A percentile compares a stretch with the other conserved stretches of the same genome.
phyloP scores from a whole-genome alignment of 2,329 filamentous ascomycete genomes.

The Neurospora crassa region DNA sequence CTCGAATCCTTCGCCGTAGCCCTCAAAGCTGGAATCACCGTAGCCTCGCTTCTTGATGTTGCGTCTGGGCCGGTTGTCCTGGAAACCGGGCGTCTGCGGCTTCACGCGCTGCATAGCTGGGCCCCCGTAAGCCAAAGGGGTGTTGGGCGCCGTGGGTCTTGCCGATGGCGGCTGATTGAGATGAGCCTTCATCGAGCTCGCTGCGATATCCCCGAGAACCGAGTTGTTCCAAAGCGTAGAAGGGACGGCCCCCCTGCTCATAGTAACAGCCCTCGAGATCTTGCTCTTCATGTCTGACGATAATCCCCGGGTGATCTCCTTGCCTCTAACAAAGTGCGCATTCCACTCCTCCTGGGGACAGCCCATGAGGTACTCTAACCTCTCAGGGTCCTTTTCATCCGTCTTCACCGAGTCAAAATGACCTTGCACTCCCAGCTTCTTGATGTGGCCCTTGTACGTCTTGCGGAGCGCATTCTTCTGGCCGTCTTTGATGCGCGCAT shows the following conservation, averaged over 20 bases:
- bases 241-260: slow-evolving; percentile 47
- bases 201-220: slow-evolving; percentile 43
- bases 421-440: slow-evolving; percentile 50
- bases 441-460: slow-evolving; percentile 61
- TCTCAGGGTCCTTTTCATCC: slow-evolving; percentile 39
- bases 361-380: slow-evolving; percentile 42
- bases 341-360: slow-evolving; percentile 49
- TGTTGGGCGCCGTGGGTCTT: slow-evolving; percentile 43
- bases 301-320: slow-evolving; percentile 46
- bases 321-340: slow-evolving; percentile 41
- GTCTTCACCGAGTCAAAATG: slow-evolving; percentile 52
- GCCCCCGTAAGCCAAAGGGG: slow-evolving; percentile 31
- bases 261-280: slow-evolving; percentile 42
- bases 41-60: slow-evolving; percentile 66
- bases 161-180: slow-evolving; percentile 31
- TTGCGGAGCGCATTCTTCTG: slow-evolving; percentile 59
- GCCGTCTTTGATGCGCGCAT: slow-evolving; percentile 54
- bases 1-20: slow-evolving; percentile 61
- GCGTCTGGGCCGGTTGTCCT: slow-evolving; percentile 51
- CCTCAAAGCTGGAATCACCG: slow-evolving; percentile 63
- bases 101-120: slow-evolving; percentile 28
- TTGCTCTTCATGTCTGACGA: slow-evolving; percentile 31
- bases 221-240: slow-evolving; percentile 47
- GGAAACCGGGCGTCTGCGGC: slow-evolving; percentile 26
- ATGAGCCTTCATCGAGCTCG: slow-evolving; percentile 28